Base-by-base conservation (phyloP, 305 asterid genomes). In the Fraxinus sp. region DNA sequence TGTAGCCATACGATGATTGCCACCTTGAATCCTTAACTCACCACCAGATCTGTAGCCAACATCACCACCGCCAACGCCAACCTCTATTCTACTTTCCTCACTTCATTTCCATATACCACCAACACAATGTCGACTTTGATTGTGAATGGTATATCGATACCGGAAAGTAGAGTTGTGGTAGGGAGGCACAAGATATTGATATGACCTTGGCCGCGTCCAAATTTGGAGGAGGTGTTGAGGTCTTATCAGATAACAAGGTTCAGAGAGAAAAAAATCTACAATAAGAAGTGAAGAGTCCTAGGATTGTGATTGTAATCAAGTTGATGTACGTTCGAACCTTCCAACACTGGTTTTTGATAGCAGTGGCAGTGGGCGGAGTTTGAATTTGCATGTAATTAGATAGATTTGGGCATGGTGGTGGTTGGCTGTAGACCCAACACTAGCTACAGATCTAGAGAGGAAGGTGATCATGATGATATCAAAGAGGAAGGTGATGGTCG, bases 131-230 rank as follows among this genome's bases (percentile, higher is more conserved):
- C 86, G 4, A 77, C 87, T 72, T 89, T 84, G 85, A 68, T 33
- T 66, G 89, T 81, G 64, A 82, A 79, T 77, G 81, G 81, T 83
- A 89, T 82, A 35, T 74, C 20, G 84, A 8, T 82, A 66, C 84
- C 39, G 33, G 83, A 88, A 62, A 93, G 97, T 59, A 72, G 91
- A 79, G 98, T 93, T 82, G 98, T 94, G 82, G 98, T 94, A 0
- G 97, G 99, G 72, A 86, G 99, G 87, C 99, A 96, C 64, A 98
- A 94, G 85, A 96, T 94, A 71, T 85, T 89, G 89, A 94, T 93
- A 68, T 0, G 11, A 37, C 11, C 11, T 37, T 37, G 0, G 46
- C 3, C 2, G 3, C 46, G 7, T 7, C 11, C 98, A 86, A 91
- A 93, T 89, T 92, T 97, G 78, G 88, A 74, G 81, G 98, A 96